Base-by-base conservation (phyloP, 1,139 yeast genomes). In the Meyerozyma athensensis region DNA sequence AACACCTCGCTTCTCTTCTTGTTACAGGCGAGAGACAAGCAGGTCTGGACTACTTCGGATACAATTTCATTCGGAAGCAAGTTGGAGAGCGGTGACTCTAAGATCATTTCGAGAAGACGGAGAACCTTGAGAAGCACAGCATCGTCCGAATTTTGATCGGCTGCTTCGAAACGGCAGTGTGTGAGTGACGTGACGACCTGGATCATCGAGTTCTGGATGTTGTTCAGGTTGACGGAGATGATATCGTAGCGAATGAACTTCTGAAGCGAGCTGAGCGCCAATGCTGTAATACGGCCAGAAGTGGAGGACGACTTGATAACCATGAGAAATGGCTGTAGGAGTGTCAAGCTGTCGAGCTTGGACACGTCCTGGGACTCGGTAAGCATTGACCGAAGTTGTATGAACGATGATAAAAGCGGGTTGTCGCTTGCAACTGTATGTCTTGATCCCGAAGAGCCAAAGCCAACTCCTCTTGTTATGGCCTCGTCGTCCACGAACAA, bases 81-180 rank as follows among this genome's bases (percentile, higher is more conserved):
- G 23, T 68, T 71, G 10, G 90, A 83, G 34, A 82, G 68, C 1
- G 74, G 72, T n/a, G 92, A 79, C 13, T 71, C 68, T 21, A 89
- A 74, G 22, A 90, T 72, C 30, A 69, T 64, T 49, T 87, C 94
- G 56, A 92, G 69, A 28, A 92, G 65, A 33, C 84, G 68, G 47
- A 94, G 73, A 18, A 94, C 95, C 52, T 86, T 86, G 38, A 90
- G 69, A 38, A 94, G 65, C 4, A 94, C 94, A 0, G 95, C 86
- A 54, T 94, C 98, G 60, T 94, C 98, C 30, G 90, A 83, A 31
- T 83, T 77, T 56, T 89, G 96, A 54, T 90, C 97, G 0, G 95
- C 86, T 2, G 96, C 96, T 63, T 92, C 97, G 56, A 92, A 94
- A 26, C 96, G 77, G 59, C 98, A 92, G 54, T 89, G 96, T 0